Evolutionary conservation across 2,329 filamentous ascomycete genomes (phyloP).

Genomic region (Alternaria tenuissima): DNA sequence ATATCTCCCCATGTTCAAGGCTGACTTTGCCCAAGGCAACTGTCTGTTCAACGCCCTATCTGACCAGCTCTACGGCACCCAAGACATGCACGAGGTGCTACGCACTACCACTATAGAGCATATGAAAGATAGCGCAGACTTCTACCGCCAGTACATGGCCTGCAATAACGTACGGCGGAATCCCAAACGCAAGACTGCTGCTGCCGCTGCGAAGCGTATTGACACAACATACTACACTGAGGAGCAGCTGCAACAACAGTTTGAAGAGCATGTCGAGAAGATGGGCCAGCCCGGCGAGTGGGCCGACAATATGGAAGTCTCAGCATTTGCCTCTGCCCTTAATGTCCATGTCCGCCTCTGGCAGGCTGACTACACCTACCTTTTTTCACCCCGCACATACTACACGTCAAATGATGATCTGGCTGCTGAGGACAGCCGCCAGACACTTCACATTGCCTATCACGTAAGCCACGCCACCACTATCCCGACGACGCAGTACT

Average conservation of each 20-base stretch:
- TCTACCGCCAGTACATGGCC: slow-evolving; percentile 72
- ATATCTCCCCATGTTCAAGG: slow-evolving; percentile 15
- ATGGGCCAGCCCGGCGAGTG: slow-evolving; percentile 69
- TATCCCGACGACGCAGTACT: slow-evolving; percentile 19
- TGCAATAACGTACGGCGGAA: slow-evolving; percentile 63
- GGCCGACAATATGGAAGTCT: slow-evolving; percentile 73
- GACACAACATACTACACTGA: slow-evolving; percentile 59
- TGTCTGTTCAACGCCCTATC: slow-evolving; percentile 74
- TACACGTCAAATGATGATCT: slow-evolving; percentile 39
- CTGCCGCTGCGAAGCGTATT: slow-evolving; percentile 51
- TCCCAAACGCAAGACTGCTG: slow-evolving; percentile 64
- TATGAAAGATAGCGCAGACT: slow-evolving; percentile 66
- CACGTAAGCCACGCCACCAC: slow-evolving; percentile 60
- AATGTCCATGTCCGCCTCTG: slow-evolving; percentile 70
- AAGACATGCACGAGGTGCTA: slow-evolving; percentile 65
- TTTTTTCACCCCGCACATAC: slow-evolving; percentile 55
- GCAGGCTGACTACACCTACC: slow-evolving; percentile 61
- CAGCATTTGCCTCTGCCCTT: slow-evolving; percentile 70
- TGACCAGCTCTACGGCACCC: slow-evolving; percentile 71
- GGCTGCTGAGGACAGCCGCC: slow-evolving; percentile 41
- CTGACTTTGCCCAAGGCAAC: slow-evolving; percentile 62
- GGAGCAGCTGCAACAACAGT: slow-evolving; percentile 62
- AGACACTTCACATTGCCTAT: slow-evolving; percentile 66
- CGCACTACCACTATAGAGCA: slow-evolving; percentile 67
- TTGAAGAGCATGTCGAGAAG: slow-evolving; percentile 63